Conservation (phyloP, 2,329 filamentous ascomycete genomes). For the Claviceps purpurea region DNA sequence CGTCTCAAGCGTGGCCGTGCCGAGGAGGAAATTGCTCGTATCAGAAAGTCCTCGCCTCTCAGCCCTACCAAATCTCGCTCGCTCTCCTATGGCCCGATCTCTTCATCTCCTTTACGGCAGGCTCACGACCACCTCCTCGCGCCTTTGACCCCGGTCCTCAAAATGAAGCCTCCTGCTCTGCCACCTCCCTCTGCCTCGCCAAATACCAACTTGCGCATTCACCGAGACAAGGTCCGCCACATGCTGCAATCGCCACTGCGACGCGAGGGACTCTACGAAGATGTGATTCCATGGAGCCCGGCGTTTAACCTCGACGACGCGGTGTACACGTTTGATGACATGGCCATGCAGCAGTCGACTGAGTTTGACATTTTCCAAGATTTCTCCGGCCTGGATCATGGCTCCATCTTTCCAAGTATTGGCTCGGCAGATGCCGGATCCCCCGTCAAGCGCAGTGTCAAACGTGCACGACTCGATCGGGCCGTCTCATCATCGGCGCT, state of each 20-base stretch:
- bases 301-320: constrained; percentile 51
- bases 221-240: constrained; percentile 68
- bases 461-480: constrained; percentile 49
- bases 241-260: constrained; percentile 66
- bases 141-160: constrained; percentile 71
- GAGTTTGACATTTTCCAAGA: constrained; percentile 52
- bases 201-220: constrained; percentile 80
- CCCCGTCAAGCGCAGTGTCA: constrained; percentile 50
- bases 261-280: constrained; percentile 32
- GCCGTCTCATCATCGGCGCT: constrained; percentile 49
- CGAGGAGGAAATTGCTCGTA: constrained; percentile 87
- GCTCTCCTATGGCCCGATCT: constrained; percentile 37
- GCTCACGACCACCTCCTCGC: constrained; percentile 49
- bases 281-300: constrained; percentile 46
- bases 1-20: constrained; percentile 79
- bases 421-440: constrained; percentile 43
- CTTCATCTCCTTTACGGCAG: constrained; percentile 56
- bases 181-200: constrained; percentile 70
- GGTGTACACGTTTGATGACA: constrained; percentile 35
- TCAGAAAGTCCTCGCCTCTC: constrained; percentile 84
- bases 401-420: constrained; percentile 23
- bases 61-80: constrained; percentile 65
- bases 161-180: constrained; percentile 50
- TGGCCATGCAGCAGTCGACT: constrained; percentile 33
- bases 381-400: constrained; percentile 15